Evolutionary conservation across 2,329 filamentous ascomycete genomes (phyloP).

Genomic region (Epichloe hybrida): DNA sequence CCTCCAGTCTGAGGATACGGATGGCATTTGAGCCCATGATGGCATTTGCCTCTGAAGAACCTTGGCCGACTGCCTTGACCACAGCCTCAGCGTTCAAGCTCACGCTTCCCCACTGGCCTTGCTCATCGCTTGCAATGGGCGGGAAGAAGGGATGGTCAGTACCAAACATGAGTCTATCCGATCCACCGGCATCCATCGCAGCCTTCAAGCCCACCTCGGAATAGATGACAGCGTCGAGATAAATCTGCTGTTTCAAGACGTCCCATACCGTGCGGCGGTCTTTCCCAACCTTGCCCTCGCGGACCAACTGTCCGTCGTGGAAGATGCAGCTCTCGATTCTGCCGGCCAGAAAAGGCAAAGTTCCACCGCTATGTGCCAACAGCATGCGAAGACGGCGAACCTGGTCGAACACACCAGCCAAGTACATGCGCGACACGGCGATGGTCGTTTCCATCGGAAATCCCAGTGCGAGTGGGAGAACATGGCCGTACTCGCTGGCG

Average conservation of each 20-base stretch:
- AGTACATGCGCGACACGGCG: conserved; percentile 72
- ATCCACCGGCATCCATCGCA: conserved; percentile 53
- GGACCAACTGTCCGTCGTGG: conserved; percentile 65
- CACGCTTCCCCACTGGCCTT: conserved; percentile 58
- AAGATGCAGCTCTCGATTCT: conserved; percentile 76
- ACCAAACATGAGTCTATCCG: conserved; percentile 64
- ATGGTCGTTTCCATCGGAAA: conserved; percentile 92
- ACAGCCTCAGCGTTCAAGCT: conserved; percentile 38
- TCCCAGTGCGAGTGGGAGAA: conserved; percentile 70
- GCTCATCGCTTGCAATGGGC: conserved; percentile 49
- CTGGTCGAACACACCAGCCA: conserved; percentile 74
- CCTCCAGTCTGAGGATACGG: conserved; percentile 29
- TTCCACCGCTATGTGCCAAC: conserved; percentile 78
- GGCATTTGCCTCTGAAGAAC: conserved; percentile 31
- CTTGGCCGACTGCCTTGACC: conserved; percentile 32
- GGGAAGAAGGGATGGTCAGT: conserved; percentile 80
- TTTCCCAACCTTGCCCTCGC: conserved; percentile 40
- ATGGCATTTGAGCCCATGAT: conserved; percentile 49
- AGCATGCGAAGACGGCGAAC: conserved; percentile 58
- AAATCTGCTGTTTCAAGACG: conserved; percentile 58
- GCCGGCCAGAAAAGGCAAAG: conserved; percentile 76
- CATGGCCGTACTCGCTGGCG: conserved; percentile 66
- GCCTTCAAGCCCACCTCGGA: conserved; percentile 60
- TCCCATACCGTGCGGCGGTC: conserved; percentile 39
- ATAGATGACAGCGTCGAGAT: conserved; percentile 78